Percentiles rank a stretch among this genome's conserved stretches.
Evolutionary conservation across 1,284 basidiomycete genomes (phyloP).

Genomic region (Sporisorium iseilematis-ciliati): DNA sequence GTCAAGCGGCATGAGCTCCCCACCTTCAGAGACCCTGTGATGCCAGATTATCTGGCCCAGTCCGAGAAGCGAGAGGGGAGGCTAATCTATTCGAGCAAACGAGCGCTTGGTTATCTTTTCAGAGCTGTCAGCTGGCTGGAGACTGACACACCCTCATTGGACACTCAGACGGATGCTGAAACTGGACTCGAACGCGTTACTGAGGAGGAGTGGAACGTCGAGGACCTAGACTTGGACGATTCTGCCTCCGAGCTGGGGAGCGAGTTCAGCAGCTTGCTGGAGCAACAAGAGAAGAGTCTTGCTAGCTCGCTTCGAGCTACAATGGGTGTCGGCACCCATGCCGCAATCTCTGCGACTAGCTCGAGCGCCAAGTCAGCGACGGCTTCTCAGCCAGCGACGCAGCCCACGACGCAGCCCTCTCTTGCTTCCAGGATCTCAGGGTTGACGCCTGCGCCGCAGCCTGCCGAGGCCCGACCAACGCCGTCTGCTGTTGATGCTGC

Average conservation of each 20-base stretch:
- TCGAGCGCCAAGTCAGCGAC: neutral
- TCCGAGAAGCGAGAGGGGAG: conserved; percentile 25
- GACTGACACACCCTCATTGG: conserved; percentile 39
- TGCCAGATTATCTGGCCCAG: conserved; percentile 39
- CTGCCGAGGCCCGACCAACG: neutral
- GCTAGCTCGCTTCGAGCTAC: conserved; percentile 11
- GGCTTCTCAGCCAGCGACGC: neutral
- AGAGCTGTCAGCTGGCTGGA: conserved; percentile 31
- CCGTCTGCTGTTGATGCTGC: neutral
- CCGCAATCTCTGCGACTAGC: neutral
- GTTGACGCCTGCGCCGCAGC: neutral
- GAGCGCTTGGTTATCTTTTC: conserved; percentile 32
- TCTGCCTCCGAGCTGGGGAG: conserved; percentile 10
- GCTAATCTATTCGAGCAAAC: conserved; percentile 28
- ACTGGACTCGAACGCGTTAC: conserved; percentile 20
- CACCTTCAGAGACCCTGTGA: conserved; percentile 18
- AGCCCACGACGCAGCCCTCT: neutral
- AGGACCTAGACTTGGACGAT: conserved; percentile 1
- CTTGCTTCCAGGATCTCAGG: conserved; percentile 12
- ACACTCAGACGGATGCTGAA: conserved; percentile 23
- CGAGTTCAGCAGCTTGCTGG: conserved; percentile 9
- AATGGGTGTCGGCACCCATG: conserved; percentile 2
- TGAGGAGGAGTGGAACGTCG: conserved; percentile 5
- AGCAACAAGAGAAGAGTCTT: neutral
- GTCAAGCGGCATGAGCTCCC: conserved; percentile 20